Conservation (phyloP, 2,329 filamentous ascomycete species). For the Cladobotryum mycophilum region DNA sequence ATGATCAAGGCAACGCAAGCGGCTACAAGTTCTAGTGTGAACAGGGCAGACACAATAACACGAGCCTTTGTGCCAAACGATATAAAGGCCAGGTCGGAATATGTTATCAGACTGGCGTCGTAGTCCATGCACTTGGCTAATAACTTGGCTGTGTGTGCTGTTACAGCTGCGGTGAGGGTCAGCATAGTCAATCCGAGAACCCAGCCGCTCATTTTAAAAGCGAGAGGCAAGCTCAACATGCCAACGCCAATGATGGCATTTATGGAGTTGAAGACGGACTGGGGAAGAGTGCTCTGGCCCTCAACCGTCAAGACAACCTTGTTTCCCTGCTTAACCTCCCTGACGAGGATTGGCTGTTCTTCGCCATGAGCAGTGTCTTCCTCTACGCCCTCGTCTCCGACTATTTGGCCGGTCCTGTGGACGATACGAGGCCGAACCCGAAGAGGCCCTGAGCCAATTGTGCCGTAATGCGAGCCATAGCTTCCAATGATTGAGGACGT, state of each 20-base stretch:
- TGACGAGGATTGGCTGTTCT: slow-evolving; percentile 73
- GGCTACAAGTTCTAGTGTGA: slow-evolving; percentile 79
- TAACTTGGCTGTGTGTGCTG: slow-evolving; percentile 78
- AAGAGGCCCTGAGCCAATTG: slow-evolving; percentile 33
- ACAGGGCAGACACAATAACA: slow-evolving; percentile 75
- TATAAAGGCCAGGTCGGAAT: slow-evolving; percentile 87
- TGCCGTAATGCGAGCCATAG: slow-evolving; percentile 59
- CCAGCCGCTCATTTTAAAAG: slow-evolving; percentile 84
- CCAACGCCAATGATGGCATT: slow-evolving; percentile 90
- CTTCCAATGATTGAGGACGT: slow-evolving; percentile 67
- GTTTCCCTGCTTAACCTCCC: slow-evolving; percentile 82
- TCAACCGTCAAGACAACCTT: slow-evolving; percentile 78
- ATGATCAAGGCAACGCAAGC: slow-evolving; percentile 86
- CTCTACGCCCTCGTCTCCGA: slow-evolving; percentile 17
- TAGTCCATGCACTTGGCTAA: slow-evolving; percentile 84
- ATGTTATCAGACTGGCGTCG: slow-evolving; percentile 81
- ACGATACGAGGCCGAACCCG: slow-evolving; percentile 41
- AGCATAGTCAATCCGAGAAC: slow-evolving; percentile 73
- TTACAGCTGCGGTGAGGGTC: slow-evolving; percentile 65
- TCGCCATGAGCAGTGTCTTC: slow-evolving; percentile 46
- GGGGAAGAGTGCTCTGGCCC: slow-evolving; percentile 89
- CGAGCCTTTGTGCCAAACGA: slow-evolving; percentile 81
- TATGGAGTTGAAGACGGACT: slow-evolving; percentile 94
- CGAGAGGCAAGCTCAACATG: slow-evolving; percentile 80
- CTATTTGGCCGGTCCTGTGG: slow-evolving; percentile 24